A percentile compares a stretch with the other conserved stretches of the same genome.
Evolutionary conservation across 1,284 basidiomycete species (phyloP).

Genomic region (Fomitopsis betulina): DNA sequence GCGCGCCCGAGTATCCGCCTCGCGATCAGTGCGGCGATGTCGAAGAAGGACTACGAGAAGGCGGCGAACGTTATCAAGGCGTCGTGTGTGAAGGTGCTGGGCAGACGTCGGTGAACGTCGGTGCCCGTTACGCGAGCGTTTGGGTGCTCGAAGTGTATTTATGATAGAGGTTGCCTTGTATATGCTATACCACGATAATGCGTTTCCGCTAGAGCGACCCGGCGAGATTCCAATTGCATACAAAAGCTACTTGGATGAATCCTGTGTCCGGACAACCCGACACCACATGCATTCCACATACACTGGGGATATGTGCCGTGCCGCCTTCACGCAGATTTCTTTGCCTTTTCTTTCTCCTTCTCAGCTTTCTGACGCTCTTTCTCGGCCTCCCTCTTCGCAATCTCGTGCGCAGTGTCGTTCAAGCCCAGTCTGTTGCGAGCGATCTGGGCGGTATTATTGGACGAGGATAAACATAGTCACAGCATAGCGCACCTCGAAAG

Average conservation of each 20-base stretch:
- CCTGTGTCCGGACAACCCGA: no score
- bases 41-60: slow-evolving; percentile 90
- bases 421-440: slow-evolving; percentile 88
- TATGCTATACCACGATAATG: background rate
- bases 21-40: slow-evolving; percentile 74
- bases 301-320: no score
- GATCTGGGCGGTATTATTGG: slow-evolving; percentile 51
- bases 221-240: no score
- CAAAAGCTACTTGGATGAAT: no score
- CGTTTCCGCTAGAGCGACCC: no score
- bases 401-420: slow-evolving; percentile 85
- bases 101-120: slow-evolving; percentile 36
- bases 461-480: background rate
- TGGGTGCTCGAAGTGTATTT: background rate
- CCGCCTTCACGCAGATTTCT: slow-evolving; percentile 11
- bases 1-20: slow-evolving; percentile 84
- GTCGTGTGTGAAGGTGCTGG: slow-evolving; percentile 69
- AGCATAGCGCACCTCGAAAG: slow-evolving; percentile 63
- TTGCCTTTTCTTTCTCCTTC: slow-evolving; percentile 38
- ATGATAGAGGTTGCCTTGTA: background rate
- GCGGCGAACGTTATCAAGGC: slow-evolving; percentile 74
- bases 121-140: no score
- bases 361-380: slow-evolving; percentile 58
- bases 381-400: slow-evolving; percentile 67
- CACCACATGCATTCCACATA: no score